Evolutionary conservation across 352 stramenopile genomes (phyloP).

Genomic region (Phytopythium aichiense): DNA sequence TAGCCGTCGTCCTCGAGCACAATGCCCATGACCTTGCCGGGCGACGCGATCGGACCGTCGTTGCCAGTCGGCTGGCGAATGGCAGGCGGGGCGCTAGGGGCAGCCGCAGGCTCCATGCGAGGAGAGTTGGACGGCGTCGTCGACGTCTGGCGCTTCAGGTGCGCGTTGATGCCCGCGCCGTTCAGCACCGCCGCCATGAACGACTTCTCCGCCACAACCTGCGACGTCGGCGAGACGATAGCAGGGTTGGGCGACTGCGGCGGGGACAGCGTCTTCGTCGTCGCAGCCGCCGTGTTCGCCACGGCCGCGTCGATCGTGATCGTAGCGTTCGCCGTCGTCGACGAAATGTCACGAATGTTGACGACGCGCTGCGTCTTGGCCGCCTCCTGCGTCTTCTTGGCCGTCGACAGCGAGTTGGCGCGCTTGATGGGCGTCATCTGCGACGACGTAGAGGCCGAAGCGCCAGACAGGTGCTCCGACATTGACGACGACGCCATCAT

Average conservation of each 20-base stretch:
- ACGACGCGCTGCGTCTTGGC: constrained; percentile 69
- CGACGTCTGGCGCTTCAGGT: constrained; percentile 15
- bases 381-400: constrained; percentile 50
- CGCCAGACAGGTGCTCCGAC: constrained; percentile 3
- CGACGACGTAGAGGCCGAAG: constrained; percentile 2
- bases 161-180: constrained; percentile 17
- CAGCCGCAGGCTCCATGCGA: background rate
- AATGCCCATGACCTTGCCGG: constrained; percentile 79
- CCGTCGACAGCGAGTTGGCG: constrained; percentile 44
- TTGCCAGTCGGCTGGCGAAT: constrained; percentile 77
- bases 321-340: constrained; percentile 10
- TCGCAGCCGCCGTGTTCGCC: constrained; percentile 5
- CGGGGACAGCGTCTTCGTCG: background rate
- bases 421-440: constrained; percentile 50
- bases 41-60: constrained; percentile 61
- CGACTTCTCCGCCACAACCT: constrained; percentile 30
- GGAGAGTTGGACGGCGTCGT: constrained; percentile 9
- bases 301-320: constrained; percentile 4
- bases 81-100: constrained; percentile 18
- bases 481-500: constrained; percentile 8
- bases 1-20: constrained; percentile 52
- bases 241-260: constrained; percentile 14
- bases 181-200: constrained; percentile 55
- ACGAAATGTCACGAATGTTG: constrained; percentile 65
- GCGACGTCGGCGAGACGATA: constrained; percentile 23